phyloP scores from a whole-genome alignment of 352 stramenopile genomes.

The Pythium volutum region DNA sequence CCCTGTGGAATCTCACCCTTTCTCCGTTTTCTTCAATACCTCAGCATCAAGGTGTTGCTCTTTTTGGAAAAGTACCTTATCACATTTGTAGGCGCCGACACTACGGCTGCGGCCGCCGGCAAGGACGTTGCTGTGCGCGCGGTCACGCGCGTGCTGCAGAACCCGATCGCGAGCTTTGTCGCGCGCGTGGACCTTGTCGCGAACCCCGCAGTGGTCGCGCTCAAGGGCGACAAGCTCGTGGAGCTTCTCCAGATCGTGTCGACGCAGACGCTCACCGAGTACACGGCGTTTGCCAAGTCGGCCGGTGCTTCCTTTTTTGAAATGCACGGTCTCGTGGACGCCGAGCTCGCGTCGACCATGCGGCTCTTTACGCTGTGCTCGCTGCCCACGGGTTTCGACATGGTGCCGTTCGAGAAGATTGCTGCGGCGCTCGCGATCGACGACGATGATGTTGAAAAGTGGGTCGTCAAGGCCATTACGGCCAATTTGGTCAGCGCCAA shows the following conservation, averaged over 20 bases:
- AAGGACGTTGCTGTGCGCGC: conserved; percentile 81
- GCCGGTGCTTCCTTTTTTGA: conserved; percentile 65
- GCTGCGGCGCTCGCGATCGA: conserved; percentile 78
- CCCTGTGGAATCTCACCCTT: background rate
- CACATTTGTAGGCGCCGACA: conserved; percentile 49
- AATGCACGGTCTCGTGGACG: conserved; percentile 52
- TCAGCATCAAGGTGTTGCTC: conserved; percentile 50
- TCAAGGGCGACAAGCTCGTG: conserved; percentile 68
- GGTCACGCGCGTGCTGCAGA: conserved; percentile 81
- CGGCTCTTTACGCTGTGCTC: conserved; percentile 91
- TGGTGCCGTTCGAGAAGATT: conserved; percentile 89
- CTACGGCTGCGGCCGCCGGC: conserved; percentile 51
- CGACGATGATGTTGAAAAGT: conserved; percentile 90
- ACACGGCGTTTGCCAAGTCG: conserved; percentile 67
- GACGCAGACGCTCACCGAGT: conserved; percentile 91
- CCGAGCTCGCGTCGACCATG: conserved; percentile 81
- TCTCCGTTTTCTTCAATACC: background rate
- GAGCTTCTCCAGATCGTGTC: conserved; percentile 93
- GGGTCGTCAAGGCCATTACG: conserved; percentile 93
- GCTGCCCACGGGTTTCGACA: conserved; percentile 89
- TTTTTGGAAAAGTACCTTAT: conserved; percentile 77
- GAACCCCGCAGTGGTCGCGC: conserved; percentile 72
- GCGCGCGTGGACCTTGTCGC: conserved; percentile 86
- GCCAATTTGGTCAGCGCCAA: conserved; percentile 90
- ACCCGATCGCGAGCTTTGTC: conserved; percentile 89